A percentile compares a stretch with the other conserved stretches of the same genome.
These are phyloP conservation scores for Pythium insidiosum DNA, from an alignment of 352 stramenopile species.

Conservation along the genomic window DNA sequence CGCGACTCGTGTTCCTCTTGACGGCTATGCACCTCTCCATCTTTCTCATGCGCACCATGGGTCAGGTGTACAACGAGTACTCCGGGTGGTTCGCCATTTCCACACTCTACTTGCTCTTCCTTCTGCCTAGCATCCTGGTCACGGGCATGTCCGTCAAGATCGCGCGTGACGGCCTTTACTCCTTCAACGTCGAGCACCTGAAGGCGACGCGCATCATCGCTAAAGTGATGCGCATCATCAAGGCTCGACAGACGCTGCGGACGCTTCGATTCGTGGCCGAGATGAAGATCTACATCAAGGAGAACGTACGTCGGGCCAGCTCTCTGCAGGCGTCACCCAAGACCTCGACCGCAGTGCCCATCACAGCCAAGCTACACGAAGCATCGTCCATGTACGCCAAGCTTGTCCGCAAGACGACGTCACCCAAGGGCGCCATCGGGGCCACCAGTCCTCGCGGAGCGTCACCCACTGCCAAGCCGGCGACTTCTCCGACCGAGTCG, in stretches of 20 bases:
- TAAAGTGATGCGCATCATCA: constrained; percentile 54
- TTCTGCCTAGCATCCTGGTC: constrained; percentile 46
- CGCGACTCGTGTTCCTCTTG: constrained; percentile 61
- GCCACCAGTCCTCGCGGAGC: too few species aligned
- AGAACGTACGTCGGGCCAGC: constrained; percentile 42
- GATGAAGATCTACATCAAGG: constrained; percentile 70
- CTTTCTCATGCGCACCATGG: constrained; percentile 45
- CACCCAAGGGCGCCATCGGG: not conserved
- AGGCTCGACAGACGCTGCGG: constrained; percentile 57
- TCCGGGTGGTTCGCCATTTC: constrained; percentile 9
- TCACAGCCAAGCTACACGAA: constrained; percentile 27
- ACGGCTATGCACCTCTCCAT: constrained; percentile 58
- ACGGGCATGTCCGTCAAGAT: constrained; percentile 59
- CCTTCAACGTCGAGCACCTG: constrained; percentile 74
- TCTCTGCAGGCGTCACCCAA: not conserved
- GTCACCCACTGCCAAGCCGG: too few species aligned
- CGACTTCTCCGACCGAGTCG: not conserved
- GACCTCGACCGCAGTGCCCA: constrained; percentile 12
- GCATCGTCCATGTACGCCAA: constrained; percentile 22
- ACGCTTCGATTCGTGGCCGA: constrained; percentile 71
- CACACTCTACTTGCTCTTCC: constrained; percentile 34
- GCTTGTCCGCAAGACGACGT: constrained; percentile 9
- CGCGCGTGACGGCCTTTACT: constrained; percentile 51
- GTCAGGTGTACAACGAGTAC: constrained; percentile 23
- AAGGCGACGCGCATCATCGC: constrained; percentile 55